phyloP scores from a whole-genome alignment of 116 monocot species.

The Papilionanthe hybrid region DNA sequence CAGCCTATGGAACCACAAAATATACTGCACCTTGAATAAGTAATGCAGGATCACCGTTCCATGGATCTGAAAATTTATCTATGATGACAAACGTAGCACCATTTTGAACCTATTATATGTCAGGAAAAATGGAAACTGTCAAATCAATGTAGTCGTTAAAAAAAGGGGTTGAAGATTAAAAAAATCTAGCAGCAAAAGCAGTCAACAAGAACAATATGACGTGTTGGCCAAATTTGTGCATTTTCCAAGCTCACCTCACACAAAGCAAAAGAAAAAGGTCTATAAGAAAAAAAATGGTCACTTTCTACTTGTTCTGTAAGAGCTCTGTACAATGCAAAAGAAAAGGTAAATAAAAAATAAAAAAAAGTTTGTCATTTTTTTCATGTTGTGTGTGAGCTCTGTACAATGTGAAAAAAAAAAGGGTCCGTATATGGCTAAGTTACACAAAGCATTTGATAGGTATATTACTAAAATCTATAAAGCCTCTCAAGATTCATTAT shows the following conservation, averaged over 20 bases:
- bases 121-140: neutral
- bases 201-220: neutral
- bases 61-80: conserved; percentile 53
- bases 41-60: conserved; percentile 47
- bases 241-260: neutral
- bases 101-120: conserved; percentile 48
- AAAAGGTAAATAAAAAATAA: too few species aligned
- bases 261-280: neutral
- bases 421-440: too few species aligned
- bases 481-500: neutral
- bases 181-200: neutral
- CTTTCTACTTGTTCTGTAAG: neutral
- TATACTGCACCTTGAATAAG: conserved; percentile 61
- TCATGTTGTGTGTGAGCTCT: neutral
- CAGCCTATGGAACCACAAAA: neutral
- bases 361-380: too few species aligned
- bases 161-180: neutral
- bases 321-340: neutral
- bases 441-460: too few species aligned
- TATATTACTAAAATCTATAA: too few species aligned
- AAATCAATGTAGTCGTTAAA: neutral
- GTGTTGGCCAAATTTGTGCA: neutral
- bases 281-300: neutral
- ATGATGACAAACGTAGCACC: conserved; percentile 80
- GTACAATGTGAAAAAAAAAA: too few species aligned